Conservation (phyloP, 202 grass and related monocot species). For the Carex sylvatica region DNA sequence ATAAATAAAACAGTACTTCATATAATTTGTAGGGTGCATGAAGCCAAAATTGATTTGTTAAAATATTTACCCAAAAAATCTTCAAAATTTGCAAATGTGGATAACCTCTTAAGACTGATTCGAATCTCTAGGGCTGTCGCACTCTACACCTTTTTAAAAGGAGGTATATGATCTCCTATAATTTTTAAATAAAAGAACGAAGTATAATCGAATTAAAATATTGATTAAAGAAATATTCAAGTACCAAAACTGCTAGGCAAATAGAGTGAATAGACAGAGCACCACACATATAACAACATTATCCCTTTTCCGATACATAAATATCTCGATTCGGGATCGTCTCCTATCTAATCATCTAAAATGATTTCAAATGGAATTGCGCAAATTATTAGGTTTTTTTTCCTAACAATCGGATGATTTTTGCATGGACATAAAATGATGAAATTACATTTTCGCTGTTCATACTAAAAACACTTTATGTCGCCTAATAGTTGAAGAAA, state of each 20-base stretch:
- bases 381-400: background rate
- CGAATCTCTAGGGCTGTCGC: background rate
- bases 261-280: too few relatives aligned
- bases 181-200: background rate
- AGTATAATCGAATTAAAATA: background rate
- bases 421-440: background rate
- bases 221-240: constrained; percentile 8
- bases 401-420: background rate
- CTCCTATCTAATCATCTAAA: background rate
- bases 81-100: background rate
- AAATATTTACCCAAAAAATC: background rate
- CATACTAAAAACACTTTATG: too few relatives aligned
- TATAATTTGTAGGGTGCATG: too few relatives aligned
- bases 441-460: background rate
- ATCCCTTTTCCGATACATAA: background rate
- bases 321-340: background rate
- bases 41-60: too few relatives aligned
- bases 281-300: constrained; percentile 9
- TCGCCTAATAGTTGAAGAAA: background rate
- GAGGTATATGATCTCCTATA: background rate
- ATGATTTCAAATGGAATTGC: background rate
- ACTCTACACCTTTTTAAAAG: background rate
- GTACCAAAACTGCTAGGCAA: background rate
- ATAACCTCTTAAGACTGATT: background rate
- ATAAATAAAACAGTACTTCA: too few relatives aligned